Conservation (phyloP, 2,329 filamentous ascomycete genomes). For the Colletotrichum liaoningense region DNA sequence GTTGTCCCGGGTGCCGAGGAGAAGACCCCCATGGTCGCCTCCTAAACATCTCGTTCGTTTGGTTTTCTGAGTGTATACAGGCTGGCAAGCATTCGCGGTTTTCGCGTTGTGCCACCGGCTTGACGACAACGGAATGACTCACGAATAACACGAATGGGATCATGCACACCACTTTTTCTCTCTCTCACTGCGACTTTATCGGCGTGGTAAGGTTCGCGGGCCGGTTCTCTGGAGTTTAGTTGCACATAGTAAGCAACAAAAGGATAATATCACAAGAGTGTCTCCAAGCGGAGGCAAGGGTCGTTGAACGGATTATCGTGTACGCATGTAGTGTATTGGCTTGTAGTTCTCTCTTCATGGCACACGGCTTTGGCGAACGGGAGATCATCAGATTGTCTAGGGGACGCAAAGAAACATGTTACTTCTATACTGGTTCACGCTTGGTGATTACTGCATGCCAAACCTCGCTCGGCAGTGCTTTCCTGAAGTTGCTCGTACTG, state of each 20-base stretch:
- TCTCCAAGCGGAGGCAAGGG: slow-evolving; percentile 23
- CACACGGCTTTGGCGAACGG: slow-evolving; percentile 36
- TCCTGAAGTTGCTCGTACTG: background rate
- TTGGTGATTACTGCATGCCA: background rate
- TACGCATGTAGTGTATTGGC: slow-evolving; percentile 36
- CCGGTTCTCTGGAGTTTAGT: slow-evolving; percentile 31
- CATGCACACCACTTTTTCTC: slow-evolving; percentile 17
- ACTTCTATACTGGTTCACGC: background rate
- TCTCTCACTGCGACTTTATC: slow-evolving; percentile 23
- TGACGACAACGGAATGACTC: slow-evolving; percentile 36
- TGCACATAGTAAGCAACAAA: slow-evolving; percentile 34
- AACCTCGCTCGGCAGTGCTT: background rate
- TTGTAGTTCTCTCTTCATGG: slow-evolving; percentile 35
- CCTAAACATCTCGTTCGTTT: slow-evolving; percentile 32
- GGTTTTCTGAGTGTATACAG: slow-evolving; percentile 34
- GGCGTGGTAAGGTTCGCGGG: slow-evolving; percentile 26
- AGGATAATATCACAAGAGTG: slow-evolving; percentile 21
- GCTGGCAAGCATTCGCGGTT: slow-evolving; percentile 11
- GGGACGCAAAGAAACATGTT: slow-evolving; percentile 22
- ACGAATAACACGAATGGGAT: slow-evolving; percentile 33
- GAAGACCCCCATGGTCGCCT: slow-evolving; percentile 40
- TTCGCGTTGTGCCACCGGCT: slow-evolving; percentile 27
- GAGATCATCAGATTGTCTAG: slow-evolving; percentile 37
- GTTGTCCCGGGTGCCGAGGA: slow-evolving; percentile 40
- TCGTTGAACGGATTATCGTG: slow-evolving; percentile 30